Evolutionary conservation across 495 filamentous ascomycete genomes (phyloP).

Genomic region (Penicillium manginii): DNA sequence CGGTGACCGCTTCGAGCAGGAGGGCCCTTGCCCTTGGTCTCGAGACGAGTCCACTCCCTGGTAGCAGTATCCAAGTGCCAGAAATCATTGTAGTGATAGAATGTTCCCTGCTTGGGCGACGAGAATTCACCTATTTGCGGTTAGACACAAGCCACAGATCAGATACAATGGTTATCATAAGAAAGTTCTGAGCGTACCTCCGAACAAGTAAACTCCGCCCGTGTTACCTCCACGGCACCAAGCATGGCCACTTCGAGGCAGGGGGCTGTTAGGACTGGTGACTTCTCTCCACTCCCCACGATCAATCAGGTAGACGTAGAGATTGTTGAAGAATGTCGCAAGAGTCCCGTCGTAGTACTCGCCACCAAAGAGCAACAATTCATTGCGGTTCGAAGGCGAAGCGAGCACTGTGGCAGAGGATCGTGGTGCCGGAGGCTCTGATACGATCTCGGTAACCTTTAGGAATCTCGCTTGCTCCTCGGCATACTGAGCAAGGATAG

Average conservation of each 20-base stretch:
- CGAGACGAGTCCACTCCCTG: constrained; percentile 87
- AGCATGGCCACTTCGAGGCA: constrained; percentile 89
- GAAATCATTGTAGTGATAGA: constrained; percentile 99
- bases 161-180: not conserved
- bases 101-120: constrained; percentile 93
- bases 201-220: constrained; percentile 88
- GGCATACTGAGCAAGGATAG: constrained; percentile 90
- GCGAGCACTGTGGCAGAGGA: constrained; percentile 79
- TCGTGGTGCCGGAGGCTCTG: constrained; percentile 76
- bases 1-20: constrained; percentile 91
- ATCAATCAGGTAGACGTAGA: constrained; percentile 90
- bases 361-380: constrained; percentile 91
- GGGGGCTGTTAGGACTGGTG: constrained; percentile 86
- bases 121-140: constrained; percentile 57
- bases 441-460: constrained; percentile 83
- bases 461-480: constrained; percentile 86
- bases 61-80: constrained; percentile 84
- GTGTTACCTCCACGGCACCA: constrained; percentile 88
- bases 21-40: constrained; percentile 84
- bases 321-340: constrained; percentile 67
- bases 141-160: not conserved
- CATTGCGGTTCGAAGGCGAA: constrained; percentile 81
- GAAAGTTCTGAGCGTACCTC: constrained; percentile 54
- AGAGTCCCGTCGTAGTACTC: constrained; percentile 68
- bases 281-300: constrained; percentile 85